A percentile compares a stretch with the other conserved stretches of the same genome.
These are phyloP conservation scores for Kluyveromyces starmeri DNA, from an alignment of 805 yeast species.

Conservation along the genomic window DNA sequence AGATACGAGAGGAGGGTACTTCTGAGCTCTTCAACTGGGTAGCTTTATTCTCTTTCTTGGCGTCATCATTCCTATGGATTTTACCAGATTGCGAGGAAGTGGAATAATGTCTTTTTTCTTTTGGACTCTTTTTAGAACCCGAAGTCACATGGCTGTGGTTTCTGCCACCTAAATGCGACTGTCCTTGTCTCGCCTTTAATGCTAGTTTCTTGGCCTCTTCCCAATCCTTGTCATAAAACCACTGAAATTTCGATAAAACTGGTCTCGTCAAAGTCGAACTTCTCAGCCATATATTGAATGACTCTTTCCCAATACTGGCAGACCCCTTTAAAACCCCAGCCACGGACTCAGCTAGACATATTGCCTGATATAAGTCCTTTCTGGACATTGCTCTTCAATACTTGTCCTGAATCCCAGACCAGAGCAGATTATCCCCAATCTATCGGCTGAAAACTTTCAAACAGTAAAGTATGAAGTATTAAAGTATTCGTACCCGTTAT, in stretches of 20 bases:
- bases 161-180: too few relatives aligned
- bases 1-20: conserved; percentile 82
- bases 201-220: conserved; percentile 22
- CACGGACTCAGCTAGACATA: conserved; percentile 18
- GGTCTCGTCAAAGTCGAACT: conserved; percentile 23
- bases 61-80: conserved; percentile 1
- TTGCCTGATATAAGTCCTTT: conserved; percentile 16
- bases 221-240: conserved; percentile 28
- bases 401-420: too few relatives aligned
- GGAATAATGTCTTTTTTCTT: conserved; percentile 13
- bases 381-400: too few relatives aligned
- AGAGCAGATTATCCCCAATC: too few relatives aligned
- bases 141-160: conserved; percentile 3
- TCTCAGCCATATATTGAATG: conserved; percentile 18
- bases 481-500: too few relatives aligned
- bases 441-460: too few relatives aligned
- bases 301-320: conserved; percentile 14
- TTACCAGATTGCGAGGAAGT: conserved; percentile 3
- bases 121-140: conserved; percentile 1
- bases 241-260: conserved; percentile 15
- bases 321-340: conserved; percentile 17
- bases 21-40: conserved; percentile 35
- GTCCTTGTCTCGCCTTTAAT: conserved; percentile 9
- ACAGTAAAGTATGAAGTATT: too few relatives aligned
- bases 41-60: conserved; percentile 1